Evolutionary conservation across 306 rosid genomes (phyloP).

Genomic region (Cucumis hystrix): DNA sequence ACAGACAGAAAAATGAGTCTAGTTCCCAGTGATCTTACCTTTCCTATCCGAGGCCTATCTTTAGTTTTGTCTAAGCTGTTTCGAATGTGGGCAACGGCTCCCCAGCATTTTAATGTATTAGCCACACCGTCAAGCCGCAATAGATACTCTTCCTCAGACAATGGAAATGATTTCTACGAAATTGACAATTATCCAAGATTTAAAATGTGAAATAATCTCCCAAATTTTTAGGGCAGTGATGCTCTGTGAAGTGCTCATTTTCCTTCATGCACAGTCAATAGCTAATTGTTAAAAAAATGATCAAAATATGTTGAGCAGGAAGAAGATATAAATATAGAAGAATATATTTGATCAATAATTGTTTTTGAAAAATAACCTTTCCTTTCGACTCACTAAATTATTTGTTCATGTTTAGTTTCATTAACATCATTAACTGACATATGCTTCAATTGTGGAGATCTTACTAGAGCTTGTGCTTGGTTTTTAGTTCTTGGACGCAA

Average conservation of each 20-base stretch:
- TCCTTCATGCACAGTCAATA: background rate
- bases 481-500: background rate
- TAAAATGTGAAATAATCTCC: background rate
- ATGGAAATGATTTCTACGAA: constrained; percentile 74
- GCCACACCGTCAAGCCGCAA: constrained; percentile 90
- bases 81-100: constrained; percentile 96
- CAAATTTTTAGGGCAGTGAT: background rate
- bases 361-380: too few species aligned
- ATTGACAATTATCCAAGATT: background rate
- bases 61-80: constrained; percentile 69
- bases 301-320: background rate
- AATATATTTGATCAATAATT: background rate
- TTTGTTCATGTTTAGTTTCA: background rate
- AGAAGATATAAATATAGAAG: too few species aligned
- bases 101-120: constrained; percentile 86
- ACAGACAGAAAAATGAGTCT: background rate
- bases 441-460: background rate
- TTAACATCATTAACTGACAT: background rate
- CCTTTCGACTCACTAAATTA: background rate
- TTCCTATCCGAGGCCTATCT: constrained; percentile 94
- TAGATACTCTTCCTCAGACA: constrained; percentile 93
- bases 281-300: background rate
- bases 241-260: background rate
- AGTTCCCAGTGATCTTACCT: constrained; percentile 26
- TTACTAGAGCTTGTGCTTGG: background rate